Base-by-base conservation (phyloP, 495 filamentous ascomycete genomes). In the Bombardia bombarda region DNA sequence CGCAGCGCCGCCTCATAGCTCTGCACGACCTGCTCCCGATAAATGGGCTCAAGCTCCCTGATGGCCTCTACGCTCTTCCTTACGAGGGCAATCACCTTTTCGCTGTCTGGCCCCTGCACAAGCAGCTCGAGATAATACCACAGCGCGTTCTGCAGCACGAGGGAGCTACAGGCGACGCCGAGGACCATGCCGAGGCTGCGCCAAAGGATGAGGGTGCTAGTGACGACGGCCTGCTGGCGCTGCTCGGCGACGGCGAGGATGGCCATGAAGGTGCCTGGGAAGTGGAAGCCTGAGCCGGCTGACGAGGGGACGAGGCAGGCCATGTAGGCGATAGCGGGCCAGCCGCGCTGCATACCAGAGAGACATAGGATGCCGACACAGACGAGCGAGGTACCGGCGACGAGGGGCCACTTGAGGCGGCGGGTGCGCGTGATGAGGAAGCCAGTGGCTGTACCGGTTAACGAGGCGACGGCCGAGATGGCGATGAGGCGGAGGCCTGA, bases 81-180 rank as follows among this genome's bases (percentile, higher is more conserved):
- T 3, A 68, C 67, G 22, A 37, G 40, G 33, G 51, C 58, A 21
- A 71, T 52, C 12, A 73, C 49, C 1, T 40, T 38, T 10, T 49
- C 47, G 57, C 61, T 61, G 10, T 75, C 62, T 0, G 67, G 61
- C 1, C 31, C 41, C 14, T 14, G 17, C 3, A 89, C 78, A 31
- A 72, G 67, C 32, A 59, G 46, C 0, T 78, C 61, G 1, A 90
- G 66, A 39, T 79, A 77, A 9, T 67, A 72, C 18, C 73, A 50
- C 23, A 90, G 67, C 3, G 72, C 68, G 56, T 89, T 89, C 60
- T 90, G 86, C 45, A 90, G 68, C 19, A 89, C 76, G 51, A 87
- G 72, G 54, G 82, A 86, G 43, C 79, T 83, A 22, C 70, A 66
- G 3, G 83, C 74, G 21, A 89, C 76, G 7, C 85, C 86, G 52